phyloP scores from a whole-genome alignment of 164 flowering plant species.

The Echeveria elegans region DNA sequence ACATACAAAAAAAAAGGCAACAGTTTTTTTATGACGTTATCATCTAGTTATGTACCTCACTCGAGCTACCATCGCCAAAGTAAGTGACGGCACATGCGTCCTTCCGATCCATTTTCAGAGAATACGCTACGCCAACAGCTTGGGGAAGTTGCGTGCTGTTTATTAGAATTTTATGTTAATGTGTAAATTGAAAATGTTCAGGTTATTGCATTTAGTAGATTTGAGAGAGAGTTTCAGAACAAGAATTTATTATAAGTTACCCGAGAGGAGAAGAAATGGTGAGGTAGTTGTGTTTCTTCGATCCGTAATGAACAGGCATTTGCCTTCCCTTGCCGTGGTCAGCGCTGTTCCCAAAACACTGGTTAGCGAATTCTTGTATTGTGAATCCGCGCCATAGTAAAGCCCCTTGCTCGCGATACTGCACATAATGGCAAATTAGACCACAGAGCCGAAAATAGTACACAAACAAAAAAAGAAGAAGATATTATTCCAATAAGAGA shows the following conservation, averaged over 20 bases:
- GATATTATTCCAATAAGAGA: not conserved
- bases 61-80: constrained; percentile 60
- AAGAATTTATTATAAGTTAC: constrained; percentile 23
- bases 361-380: constrained; percentile 15
- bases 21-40: too few species aligned
- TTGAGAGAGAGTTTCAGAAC: too few species aligned
- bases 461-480: not conserved
- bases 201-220: not conserved
- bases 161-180: not conserved
- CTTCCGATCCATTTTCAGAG: constrained; percentile 18
- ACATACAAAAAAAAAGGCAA: constrained; percentile 43
- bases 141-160: constrained; percentile 65
- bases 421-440: not conserved
- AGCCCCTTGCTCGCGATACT: constrained; percentile 89
- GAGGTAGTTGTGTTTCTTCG: constrained; percentile 48
- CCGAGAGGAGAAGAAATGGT: constrained; percentile 19
- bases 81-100: constrained; percentile 62
- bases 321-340: constrained; percentile 87
- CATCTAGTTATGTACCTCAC: constrained; percentile 37
- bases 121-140: constrained; percentile 64
- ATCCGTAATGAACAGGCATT: constrained; percentile 87
- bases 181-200: not conserved
- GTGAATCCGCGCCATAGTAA: constrained; percentile 26
- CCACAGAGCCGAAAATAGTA: not conserved
- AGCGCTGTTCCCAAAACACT: constrained; percentile 61